These are phyloP conservation scores for Oldenlandia corymbosa DNA, from an alignment of 257 asterid species.

Conservation along the genomic window DNA sequence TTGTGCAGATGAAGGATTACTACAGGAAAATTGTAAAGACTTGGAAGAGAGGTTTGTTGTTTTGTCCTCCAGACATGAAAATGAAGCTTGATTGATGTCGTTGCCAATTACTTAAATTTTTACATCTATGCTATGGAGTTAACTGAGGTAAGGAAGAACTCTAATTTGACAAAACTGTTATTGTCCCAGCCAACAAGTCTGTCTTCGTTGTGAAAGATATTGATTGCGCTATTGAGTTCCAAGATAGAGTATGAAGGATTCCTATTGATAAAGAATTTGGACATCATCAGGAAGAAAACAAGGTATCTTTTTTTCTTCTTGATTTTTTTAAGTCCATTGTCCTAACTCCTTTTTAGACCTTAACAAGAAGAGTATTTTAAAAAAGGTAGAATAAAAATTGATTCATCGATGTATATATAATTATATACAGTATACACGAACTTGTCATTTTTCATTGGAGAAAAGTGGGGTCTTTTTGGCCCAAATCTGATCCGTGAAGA, in stretches of 20 bases:
- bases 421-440: no score
- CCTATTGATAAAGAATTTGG: not conserved
- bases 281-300: slow-evolving; percentile 21
- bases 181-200: slow-evolving; percentile 45
- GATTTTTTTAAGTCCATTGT: not conserved
- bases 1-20: slow-evolving; percentile 44
- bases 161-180: slow-evolving; percentile 46
- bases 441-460: no score
- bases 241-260: slow-evolving; percentile 26
- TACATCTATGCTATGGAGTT: slow-evolving; percentile 66
- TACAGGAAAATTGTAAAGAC: slow-evolving; percentile 61
- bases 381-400: no score
- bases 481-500: no score
- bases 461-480: no score
- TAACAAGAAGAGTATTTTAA: no score
- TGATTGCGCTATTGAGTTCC: slow-evolving; percentile 55
- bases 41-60: slow-evolving; percentile 68
- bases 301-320: slow-evolving; percentile 27
- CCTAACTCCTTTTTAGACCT: not conserved
- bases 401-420: no score
- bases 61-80: slow-evolving; percentile 78
- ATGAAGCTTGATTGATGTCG: slow-evolving; percentile 71
- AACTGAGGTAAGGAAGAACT: slow-evolving; percentile 40
- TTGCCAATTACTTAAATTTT: slow-evolving; percentile 62
- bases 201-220: slow-evolving; percentile 67